Percentiles rank a stretch among this genome's conserved stretches.
phyloP scores from a whole-genome alignment of 1,284 basidiomycete species.

The Sphagnurus paluster region DNA sequence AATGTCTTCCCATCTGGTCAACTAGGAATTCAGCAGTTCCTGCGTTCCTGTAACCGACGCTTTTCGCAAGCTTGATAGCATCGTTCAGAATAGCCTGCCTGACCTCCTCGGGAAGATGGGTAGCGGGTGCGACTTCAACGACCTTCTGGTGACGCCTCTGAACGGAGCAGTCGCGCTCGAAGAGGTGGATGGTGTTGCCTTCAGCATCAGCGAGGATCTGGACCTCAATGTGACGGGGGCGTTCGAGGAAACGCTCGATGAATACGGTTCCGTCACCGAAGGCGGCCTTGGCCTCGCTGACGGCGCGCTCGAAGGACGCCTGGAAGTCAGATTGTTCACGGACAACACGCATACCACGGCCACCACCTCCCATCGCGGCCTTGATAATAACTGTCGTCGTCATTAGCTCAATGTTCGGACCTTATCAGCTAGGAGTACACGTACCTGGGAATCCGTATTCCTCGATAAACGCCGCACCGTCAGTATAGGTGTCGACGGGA shows the following conservation, averaged over 20 bases:
- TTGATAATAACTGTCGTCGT: conserved; percentile 82
- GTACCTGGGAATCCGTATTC: conserved; percentile 93
- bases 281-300: conserved; percentile 92
- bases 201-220: conserved; percentile 91
- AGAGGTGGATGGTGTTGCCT: conserved; percentile 96
- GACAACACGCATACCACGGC: conserved; percentile 98
- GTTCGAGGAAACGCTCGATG: conserved; percentile 96
- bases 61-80: conserved; percentile 93
- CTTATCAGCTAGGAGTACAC: conserved; percentile 17
- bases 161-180: conserved; percentile 98
- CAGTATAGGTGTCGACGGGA: conserved; percentile 81
- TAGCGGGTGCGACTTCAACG: conserved; percentile 97
- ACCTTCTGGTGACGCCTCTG: conserved; percentile 98
- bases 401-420: neutral
- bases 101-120: conserved; percentile 88
- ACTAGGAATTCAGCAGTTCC: conserved; percentile 98
- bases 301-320: conserved; percentile 89
- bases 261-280: conserved; percentile 99
- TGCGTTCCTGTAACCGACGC: conserved; percentile 94
- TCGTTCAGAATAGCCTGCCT: conserved; percentile 87
- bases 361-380: conserved; percentile 98
- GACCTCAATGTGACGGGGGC: conserved; percentile 96
- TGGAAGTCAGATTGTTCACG: conserved; percentile 91
- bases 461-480: conserved; percentile 88
- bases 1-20: conserved; percentile 93